Conservation (phyloP, 768 basidiomycete genomes). For the Termitomyces sp. region DNA sequence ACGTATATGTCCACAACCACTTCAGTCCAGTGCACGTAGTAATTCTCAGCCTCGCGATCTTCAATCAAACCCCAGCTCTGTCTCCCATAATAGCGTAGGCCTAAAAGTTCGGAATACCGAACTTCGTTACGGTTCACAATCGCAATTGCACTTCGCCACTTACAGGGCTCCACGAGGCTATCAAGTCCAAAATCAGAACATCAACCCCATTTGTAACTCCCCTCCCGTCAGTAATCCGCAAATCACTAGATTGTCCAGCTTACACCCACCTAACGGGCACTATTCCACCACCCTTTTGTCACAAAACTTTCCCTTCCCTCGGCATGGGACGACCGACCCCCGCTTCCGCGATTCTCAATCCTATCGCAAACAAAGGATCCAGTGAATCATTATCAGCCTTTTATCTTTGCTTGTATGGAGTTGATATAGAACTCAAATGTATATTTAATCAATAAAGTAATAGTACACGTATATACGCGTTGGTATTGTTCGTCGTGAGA, state of each 20-base stretch:
- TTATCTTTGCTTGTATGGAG: background rate
- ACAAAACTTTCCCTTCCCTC: background rate
- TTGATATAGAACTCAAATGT: background rate
- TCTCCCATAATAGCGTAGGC: background rate
- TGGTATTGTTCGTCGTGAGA: background rate
- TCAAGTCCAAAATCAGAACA: constrained; percentile 12
- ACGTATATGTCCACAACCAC: background rate
- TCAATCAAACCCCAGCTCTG: background rate
- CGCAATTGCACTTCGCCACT: background rate
- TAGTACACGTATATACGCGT: background rate
- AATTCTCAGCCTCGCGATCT: background rate
- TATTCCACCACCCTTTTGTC: background rate
- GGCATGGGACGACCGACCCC: background rate
- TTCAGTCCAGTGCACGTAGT: background rate
- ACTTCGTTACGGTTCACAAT: background rate
- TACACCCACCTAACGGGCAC: background rate
- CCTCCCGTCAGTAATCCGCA: background rate
- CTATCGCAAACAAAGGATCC: background rate
- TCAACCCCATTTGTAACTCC: constrained; percentile 4
- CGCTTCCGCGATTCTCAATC: background rate
- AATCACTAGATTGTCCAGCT: background rate
- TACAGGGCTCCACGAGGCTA: constrained; percentile 2
- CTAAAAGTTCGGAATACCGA: too few relatives aligned
- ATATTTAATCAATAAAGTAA: background rate
- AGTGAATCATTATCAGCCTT: background rate